Conservation (phyloP, 805 yeast genomes). For the Wickerhamomyces tratensis region DNA sequence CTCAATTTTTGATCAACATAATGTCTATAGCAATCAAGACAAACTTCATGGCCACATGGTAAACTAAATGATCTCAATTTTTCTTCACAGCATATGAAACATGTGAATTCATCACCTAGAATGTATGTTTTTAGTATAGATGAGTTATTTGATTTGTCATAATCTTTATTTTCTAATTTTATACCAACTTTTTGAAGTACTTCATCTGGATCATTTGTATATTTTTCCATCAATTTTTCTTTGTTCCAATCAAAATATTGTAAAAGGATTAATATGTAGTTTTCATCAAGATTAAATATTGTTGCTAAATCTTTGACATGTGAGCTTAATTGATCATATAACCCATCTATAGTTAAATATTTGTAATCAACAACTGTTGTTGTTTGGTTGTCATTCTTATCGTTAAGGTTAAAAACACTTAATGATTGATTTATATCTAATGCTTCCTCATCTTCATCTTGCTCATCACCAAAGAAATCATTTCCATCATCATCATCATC, state of each 20-base stretch:
- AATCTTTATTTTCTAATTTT: conserved; percentile 1
- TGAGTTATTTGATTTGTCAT: background rate
- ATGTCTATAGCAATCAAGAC: conserved; percentile 55
- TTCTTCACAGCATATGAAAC: conserved; percentile 70
- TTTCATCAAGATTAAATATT: conserved; percentile 27
- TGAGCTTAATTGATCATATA: conserved; percentile 7
- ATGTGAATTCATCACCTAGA: conserved; percentile 27
- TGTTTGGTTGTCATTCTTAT: no score
- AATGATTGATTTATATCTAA: background rate
- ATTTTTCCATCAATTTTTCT: conserved; percentile 45
- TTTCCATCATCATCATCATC: no score
- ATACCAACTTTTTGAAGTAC: conserved; percentile 27
- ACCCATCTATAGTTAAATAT: conserved; percentile 21
- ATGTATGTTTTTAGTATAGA: background rate
- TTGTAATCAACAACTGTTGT: conserved; percentile 1
- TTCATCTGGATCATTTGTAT: conserved; percentile 32
- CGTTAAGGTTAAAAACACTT: no score
- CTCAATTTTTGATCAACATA: conserved; percentile 40
- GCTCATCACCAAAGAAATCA: no score
- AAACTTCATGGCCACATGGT: conserved; percentile 63
- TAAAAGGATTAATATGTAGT: conserved; percentile 33
- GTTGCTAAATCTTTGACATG: conserved; percentile 24
- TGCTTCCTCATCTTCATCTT: background rate
- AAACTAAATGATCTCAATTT: conserved; percentile 36
- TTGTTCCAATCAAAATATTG: conserved; percentile 49